Base-by-base conservation (phyloP, 305 asterid species). In the Fraxinus angustifolia region DNA sequence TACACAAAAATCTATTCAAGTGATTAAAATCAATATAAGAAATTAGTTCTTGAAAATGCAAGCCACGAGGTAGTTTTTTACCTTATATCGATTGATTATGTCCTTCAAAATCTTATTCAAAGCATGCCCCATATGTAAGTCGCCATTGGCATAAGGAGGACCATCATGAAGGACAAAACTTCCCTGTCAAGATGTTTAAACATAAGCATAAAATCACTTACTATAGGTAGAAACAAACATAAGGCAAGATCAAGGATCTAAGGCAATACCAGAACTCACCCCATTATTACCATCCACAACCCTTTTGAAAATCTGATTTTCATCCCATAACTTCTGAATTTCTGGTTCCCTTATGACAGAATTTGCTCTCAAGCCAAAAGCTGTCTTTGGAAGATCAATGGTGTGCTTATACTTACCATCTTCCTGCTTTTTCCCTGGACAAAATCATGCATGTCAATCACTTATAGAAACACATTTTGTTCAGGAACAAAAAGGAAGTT, bases 141-240 rank as follows among this genome's bases (percentile, higher is more conserved):
- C 98, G 65, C 99, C 99, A 89, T 96, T 96, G 45, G 99, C 99
- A 83, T 96, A 96, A 78, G 99, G 99, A 81, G 99, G 99, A 48
- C 99, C 99, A 80, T 96, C 99, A 79, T 96, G 99, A 80, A 94
- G 97, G 85, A 96, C 92, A 87, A 96, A 96, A 83, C 86, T 89
- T 82, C 93, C 99, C 98, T 96, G 92, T 82, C 80, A 86, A 87
- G 60, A 86, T 62, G 45, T 84, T 78, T 70, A 83, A 77, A 77
- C 76, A 81, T 90, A 84, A 89, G 81, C 78, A 58, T 82, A 72
- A 82, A 77, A 77, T 50, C 82, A 82, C 80, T 23, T 74, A 73
- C 17, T 71, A 79, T 14, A 48, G 21, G 60, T 68, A 73, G 65
- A 80, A 70, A 80, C 60, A n/a, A 38, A 40, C 33, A 35, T 26